A percentile compares a stretch with the other conserved stretches of the same genome.
phyloP scores from a whole-genome alignment of 2,329 filamentous ascomycete genomes.

The Aspergillus fijiensis region DNA sequence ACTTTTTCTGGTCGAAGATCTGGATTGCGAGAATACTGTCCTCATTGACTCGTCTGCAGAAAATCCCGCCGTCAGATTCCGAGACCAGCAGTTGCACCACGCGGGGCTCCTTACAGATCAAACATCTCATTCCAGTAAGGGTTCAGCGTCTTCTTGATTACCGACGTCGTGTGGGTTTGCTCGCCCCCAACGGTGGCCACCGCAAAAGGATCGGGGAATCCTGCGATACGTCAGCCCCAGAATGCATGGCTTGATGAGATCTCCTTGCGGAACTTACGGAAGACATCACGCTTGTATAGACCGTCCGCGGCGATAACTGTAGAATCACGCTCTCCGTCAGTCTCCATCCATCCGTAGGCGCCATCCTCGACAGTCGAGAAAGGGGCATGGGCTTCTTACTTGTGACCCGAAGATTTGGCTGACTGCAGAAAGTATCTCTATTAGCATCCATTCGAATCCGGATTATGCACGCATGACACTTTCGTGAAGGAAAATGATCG shows the following conservation, averaged over 20 bases:
- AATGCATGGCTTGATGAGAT: neutral
- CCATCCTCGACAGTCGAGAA: neutral
- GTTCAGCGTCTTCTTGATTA: constrained; percentile 96
- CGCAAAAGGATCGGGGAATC: constrained; percentile 95
- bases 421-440: constrained; percentile 48
- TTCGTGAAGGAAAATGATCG: neutral
- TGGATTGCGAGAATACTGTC: constrained; percentile 96
- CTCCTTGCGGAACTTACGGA: constrained; percentile 65
- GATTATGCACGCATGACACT: constrained; percentile 7
- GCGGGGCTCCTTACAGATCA: constrained; percentile 71
- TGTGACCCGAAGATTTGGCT: constrained; percentile 87
- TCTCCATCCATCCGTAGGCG: constrained; percentile 11
- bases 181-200: constrained; percentile 96
- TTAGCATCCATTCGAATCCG: constrained; percentile 22
- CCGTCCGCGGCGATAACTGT: constrained; percentile 97
- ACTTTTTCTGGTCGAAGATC: constrained; percentile 99
- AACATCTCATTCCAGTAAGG: constrained; percentile 99
- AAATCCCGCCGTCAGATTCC: constrained; percentile 22
- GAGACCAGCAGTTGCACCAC: neutral
- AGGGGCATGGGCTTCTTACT: constrained; percentile 57
- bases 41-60: constrained; percentile 75
- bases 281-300: constrained; percentile 98
- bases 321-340: constrained; percentile 24
- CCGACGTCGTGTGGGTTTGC: constrained; percentile 95
- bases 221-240: constrained; percentile 49